These are phyloP conservation scores for Chrysoporthe austroafricana DNA, from an alignment of 2,329 filamentous ascomycete genomes.

Conservation along the genomic window DNA sequence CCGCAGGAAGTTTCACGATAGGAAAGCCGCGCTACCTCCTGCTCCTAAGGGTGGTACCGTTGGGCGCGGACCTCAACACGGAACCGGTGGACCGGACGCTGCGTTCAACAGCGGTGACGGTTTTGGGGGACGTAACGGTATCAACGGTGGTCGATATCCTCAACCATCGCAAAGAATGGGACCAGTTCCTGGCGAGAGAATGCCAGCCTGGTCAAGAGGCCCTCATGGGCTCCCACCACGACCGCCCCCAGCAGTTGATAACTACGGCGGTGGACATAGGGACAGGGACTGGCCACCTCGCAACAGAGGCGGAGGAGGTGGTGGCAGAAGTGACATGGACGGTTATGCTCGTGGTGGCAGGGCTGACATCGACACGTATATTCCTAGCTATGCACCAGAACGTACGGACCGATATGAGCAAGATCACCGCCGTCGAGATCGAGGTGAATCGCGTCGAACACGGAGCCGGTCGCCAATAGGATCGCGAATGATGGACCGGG, in stretches of 20 bases:
- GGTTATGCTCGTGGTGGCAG: slow-evolving; percentile 31
- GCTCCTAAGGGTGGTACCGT: slow-evolving; percentile 91
- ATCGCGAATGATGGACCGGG: slow-evolving; percentile 22
- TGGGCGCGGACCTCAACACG: slow-evolving; percentile 64
- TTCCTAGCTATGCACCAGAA: slow-evolving; percentile 50
- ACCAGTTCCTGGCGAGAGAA: slow-evolving; percentile 36
- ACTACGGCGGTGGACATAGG: slow-evolving; percentile 32
- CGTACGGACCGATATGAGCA: slow-evolving; percentile 44
- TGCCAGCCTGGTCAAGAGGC: slow-evolving; percentile 60
- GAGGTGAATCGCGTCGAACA: slow-evolving; percentile 19
- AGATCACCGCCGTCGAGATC: slow-evolving; percentile 26
- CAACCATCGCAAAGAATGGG: slow-evolving; percentile 40
- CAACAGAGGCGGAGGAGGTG: slow-evolving; percentile 40
- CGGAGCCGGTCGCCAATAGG: slow-evolving; percentile 26
- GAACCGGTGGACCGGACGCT: slow-evolving; percentile 49
- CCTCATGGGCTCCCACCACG: slow-evolving; percentile 50
- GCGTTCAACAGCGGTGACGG: slow-evolving; percentile 57
- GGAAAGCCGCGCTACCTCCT: slow-evolving; percentile 82
- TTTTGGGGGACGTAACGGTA: slow-evolving; percentile 53
- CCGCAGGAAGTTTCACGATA: slow-evolving; percentile 84
- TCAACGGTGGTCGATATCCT: slow-evolving; percentile 51
- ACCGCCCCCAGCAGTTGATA: slow-evolving; percentile 51
- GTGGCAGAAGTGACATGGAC: slow-evolving; percentile 38
- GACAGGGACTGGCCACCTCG: slow-evolving; percentile 37
- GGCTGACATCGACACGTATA: slow-evolving; percentile 52